These are phyloP conservation scores for Trichoderma polysporum DNA, from an alignment of 2,329 filamentous ascomycete genomes.

Conservation along the genomic window DNA sequence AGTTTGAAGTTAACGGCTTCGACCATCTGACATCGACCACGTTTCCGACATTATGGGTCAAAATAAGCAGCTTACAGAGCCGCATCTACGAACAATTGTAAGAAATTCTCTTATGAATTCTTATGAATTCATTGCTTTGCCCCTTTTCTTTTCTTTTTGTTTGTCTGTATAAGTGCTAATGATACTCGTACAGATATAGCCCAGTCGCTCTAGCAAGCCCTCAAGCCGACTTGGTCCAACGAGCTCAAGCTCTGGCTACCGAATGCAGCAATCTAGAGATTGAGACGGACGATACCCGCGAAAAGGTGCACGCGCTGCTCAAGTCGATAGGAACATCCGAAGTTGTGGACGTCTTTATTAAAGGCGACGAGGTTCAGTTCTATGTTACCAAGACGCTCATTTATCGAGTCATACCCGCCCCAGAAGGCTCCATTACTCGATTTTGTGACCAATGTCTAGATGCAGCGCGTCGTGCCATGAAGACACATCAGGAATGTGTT, in stretches of 20 bases:
- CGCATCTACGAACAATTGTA: slow-evolving; percentile 55
- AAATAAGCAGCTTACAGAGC: slow-evolving; percentile 56
- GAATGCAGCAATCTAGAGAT: slow-evolving; percentile 40
- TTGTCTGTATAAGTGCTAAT: not conserved
- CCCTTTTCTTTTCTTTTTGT: not conserved
- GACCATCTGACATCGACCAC: slow-evolving; percentile 32
- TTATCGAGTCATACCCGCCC: slow-evolving; percentile 52
- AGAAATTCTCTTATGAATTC: slow-evolving; percentile 16
- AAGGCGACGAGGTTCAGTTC: slow-evolving; percentile 49
- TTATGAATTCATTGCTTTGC: not conserved
- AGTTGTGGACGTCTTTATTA: slow-evolving; percentile 45
- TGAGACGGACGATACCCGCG: slow-evolving; percentile 37
- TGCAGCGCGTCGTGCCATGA: slow-evolving; percentile 49
- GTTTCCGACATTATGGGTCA: slow-evolving; percentile 55
- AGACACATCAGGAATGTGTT: slow-evolving; percentile 47
- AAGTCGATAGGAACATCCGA: slow-evolving; percentile 40
- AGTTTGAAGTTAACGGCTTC: slow-evolving; percentile 44
- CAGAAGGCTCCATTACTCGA: slow-evolving; percentile 41
- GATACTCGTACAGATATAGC: slow-evolving; percentile 45
- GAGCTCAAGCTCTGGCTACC: slow-evolving; percentile 40
- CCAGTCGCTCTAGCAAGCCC: slow-evolving; percentile 44
- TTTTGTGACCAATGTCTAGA: slow-evolving; percentile 52
- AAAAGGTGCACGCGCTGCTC: slow-evolving; percentile 38
- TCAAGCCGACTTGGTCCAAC: slow-evolving; percentile 40
- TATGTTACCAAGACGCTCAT: slow-evolving; percentile 51